Percentiles rank a stretch among this genome's conserved stretches.
phyloP scores from a whole-genome alignment of 1,139 yeast genomes.

The Hemisphaericaspora xylofermentans region DNA sequence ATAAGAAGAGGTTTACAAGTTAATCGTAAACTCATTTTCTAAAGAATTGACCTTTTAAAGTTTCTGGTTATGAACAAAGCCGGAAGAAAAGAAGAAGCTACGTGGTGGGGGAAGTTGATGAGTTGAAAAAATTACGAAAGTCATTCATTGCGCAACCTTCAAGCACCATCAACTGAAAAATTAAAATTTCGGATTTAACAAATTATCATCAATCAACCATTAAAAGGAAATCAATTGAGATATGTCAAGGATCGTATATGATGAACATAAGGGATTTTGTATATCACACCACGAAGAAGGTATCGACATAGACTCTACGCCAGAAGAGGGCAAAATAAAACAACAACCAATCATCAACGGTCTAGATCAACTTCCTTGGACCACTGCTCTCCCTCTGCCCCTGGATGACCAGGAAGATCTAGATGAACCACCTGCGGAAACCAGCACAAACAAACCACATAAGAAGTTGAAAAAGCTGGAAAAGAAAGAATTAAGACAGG shows the following conservation, averaged over 20 bases:
- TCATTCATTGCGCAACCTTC: no score
- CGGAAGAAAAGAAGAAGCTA: no score
- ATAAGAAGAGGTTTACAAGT: no score
- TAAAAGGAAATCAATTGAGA: background rate
- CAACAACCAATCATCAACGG: conserved; percentile 22
- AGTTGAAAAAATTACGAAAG: no score
- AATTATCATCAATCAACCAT: no score
- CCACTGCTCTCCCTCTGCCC: conserved; percentile 12
- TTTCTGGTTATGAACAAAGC: no score
- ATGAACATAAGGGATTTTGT: conserved; percentile 26
- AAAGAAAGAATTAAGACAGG: conserved; percentile 29
- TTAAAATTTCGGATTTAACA: no score
- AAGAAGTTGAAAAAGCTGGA: conserved; percentile 27
- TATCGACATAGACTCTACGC: background rate
- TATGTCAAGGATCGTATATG: conserved; percentile 15
- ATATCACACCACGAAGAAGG: conserved; percentile 10
- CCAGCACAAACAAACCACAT: conserved; percentile 4
- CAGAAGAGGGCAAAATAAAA: background rate
- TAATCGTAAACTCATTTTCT: no score
- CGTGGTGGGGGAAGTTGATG: no score
- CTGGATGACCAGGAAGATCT: conserved; percentile 2
- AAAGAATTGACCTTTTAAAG: no score
- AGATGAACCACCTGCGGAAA: background rate
- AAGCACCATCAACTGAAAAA: no score
- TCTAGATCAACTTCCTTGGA: conserved; percentile 33